These are phyloP conservation scores for Panellus pusillus DNA, from an alignment of 768 basidiomycete species.

Conservation along the genomic window DNA sequence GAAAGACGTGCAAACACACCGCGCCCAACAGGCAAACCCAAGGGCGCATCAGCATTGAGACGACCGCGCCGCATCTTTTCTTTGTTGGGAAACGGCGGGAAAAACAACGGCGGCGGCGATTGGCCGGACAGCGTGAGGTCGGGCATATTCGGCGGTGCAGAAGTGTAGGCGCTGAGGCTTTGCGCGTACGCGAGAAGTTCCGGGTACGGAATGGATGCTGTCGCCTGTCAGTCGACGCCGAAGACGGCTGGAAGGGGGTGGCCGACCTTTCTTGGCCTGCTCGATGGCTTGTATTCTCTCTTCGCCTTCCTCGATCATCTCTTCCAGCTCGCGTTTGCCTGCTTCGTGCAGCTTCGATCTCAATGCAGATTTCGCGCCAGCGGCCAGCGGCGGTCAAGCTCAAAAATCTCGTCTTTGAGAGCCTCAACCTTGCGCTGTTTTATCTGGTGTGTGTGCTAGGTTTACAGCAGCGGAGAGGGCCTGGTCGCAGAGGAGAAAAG, in stretches of 20 bases:
- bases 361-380: conserved; percentile 64
- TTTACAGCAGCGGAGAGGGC: conserved; percentile 66
- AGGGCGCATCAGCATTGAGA: conserved; percentile 77
- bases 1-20: conserved; percentile 44
- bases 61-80: conserved; percentile 86
- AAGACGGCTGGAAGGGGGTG: background rate
- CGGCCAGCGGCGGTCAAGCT: conserved; percentile 66
- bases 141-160: conserved; percentile 86
- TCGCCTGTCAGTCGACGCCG: background rate
- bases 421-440: conserved; percentile 74
- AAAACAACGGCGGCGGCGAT: conserved; percentile 76
- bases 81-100: conserved; percentile 89
- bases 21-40: conserved; percentile 72
- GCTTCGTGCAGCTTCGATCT: conserved; percentile 63
- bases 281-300: conserved; percentile 68
- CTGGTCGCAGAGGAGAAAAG: conserved; percentile 64
- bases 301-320: conserved; percentile 71
- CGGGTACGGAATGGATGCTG: conserved; percentile 80
- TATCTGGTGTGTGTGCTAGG: conserved; percentile 71
- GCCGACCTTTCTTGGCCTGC: conserved; percentile 65
- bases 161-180: conserved; percentile 82
- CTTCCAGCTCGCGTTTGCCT: conserved; percentile 69
- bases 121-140: conserved; percentile 69
- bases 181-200: conserved; percentile 84
- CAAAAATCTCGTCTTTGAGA: conserved; percentile 69